Evolutionary conservation across 225 moss, liverwort and hornwort genomes (phyloP), one percentile per base, ranked within the genome.

Genomic region (Rhytidiadelphus loreus): DNA sequence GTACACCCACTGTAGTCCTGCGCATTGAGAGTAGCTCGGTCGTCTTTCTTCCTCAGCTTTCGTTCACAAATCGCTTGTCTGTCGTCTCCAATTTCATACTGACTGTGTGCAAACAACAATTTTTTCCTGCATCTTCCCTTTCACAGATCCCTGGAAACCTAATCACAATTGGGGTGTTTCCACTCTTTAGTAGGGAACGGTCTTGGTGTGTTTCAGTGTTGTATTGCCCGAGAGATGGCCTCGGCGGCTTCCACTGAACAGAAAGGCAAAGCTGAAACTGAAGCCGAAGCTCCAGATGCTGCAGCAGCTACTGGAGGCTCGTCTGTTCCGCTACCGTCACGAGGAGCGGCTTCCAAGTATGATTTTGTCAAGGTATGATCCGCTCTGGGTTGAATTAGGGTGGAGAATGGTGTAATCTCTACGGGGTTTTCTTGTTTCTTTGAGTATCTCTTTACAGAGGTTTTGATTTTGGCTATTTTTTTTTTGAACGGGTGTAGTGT

Each of bases 291-390:
- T 82, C 82, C 82, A 60, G 87, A 60, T 72, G 82, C 52, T 55
- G 87, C 29, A 82, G 87, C 73, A 81, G 87, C 75, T 28, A 78
- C 62, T 77, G 89, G 20, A 44, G 90, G 88, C 17, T 85, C 80
- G 84, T 61, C 92, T 55, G 59, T 86, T 88, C 85, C 94, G 82
- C 90, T 94, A 72, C 96, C 96, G 46, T 90, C 97, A 33, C 95
- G 97, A 79, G 95, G 96, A 73, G 94, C 97, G 16, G 96, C 99
- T 37, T 99, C 99, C 50, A 97, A 99, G 71, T 99, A 99, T 85
- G 99, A 99, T 86, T 99, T 99, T 66, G 99, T 99, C 65, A 97
- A 99, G 94, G 97, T 97, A 88, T 58, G 66, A 17, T 59, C 82
- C 85, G 32, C 64, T 68, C 59, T 35, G 3, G 57, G 80, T 25